Base-by-base conservation (phyloP, 805 yeast genomes). In the Hyphopichia homilentoma region DNA sequence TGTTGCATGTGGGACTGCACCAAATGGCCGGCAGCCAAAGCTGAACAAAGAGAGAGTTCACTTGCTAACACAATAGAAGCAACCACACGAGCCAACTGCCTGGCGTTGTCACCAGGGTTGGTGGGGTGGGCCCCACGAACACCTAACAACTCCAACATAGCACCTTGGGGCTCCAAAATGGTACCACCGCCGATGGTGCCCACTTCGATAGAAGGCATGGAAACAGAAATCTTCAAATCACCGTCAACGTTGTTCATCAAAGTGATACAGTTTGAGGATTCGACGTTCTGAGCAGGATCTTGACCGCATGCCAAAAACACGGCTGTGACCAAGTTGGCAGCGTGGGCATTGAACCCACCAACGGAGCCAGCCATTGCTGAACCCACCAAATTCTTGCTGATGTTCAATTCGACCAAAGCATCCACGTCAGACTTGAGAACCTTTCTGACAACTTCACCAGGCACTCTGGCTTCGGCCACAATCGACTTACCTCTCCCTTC, bases 101-200 rank as follows among this genome's bases (percentile, higher is more conserved):
- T 79, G 13, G 98, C 94, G 61, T 93, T 93, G 32, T 80, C 84
- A 47, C 99, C 99, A 1, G 99, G 97, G 33, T 71, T 76, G 4
- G 89, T 81, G 23, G 95, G 84, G 57, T 89, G 95, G 4, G 99
- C 97, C 3, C 99, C 99, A 48, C 84, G 79, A 29, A 93, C 95
- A 23, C 97, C 97, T 41, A 93, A 71, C 45, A 93, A 68, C 50
- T 93, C 97, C 38, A 93, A 71, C 95, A 93, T 87, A 15, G 97
- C 86, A 31, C 89, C 84, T 65, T 93, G 99, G 25, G 99, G 97
- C 54, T 85, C 97, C 50, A 93, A 75, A 43, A 93, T 85, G 3
- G 99, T 93, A 55, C 99, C 99, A 43, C 99, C 99, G 36, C 98
- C 98, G 60, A 93, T 88, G 2, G 99, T 93, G 44, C 99, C 99